Conservation (phyloP, 331 rosid species). For the Cydonia oblonga region DNA sequence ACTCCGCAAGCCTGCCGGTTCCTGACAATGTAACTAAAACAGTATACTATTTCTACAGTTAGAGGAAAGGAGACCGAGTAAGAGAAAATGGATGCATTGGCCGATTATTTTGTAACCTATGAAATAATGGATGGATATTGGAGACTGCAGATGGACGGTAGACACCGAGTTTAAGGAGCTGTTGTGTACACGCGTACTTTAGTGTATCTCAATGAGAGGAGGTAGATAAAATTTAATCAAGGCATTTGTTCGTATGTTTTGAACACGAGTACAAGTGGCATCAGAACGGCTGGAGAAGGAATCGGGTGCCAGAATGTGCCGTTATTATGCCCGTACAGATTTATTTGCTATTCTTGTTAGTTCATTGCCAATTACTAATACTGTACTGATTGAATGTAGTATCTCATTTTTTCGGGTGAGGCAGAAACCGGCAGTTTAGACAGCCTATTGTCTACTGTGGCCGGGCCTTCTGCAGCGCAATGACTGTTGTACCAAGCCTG, state of each 20-base stretch:
- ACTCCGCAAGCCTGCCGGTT: not conserved
- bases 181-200: not conserved
- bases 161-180: not conserved
- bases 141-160: not conserved
- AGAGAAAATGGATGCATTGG: not conserved
- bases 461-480: not conserved
- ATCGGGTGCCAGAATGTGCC: not conserved
- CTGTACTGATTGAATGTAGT: not conserved
- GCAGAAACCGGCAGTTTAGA: not conserved
- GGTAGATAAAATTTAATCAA: not conserved
- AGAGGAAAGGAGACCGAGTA: not conserved
- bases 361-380: not conserved
- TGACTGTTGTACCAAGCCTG: not conserved
- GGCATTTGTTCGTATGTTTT: not conserved
- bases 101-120: not conserved
- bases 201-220: not conserved
- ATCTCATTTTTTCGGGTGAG: not conserved
- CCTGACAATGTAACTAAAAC: not conserved
- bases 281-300: not conserved
- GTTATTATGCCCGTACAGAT: not conserved
- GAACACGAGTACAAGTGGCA: not conserved
- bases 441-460: not conserved
- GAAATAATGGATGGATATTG: not conserved
- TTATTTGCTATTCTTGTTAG: not conserved
- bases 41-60: not conserved